Conservation (phyloP, 345 rosid species). For the Diplotaxis tenuifolia region DNA sequence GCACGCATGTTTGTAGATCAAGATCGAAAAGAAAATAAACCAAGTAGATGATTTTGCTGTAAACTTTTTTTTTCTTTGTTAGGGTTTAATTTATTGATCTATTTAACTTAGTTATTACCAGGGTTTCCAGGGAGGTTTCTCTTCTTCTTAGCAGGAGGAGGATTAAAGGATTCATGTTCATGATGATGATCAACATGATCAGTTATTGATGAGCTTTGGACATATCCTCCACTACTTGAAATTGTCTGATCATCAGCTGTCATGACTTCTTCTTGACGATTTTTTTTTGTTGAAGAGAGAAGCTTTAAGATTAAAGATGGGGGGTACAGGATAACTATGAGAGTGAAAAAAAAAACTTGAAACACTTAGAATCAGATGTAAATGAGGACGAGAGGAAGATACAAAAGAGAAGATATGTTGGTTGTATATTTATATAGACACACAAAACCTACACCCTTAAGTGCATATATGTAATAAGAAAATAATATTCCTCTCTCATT, state of each 20-base stretch:
- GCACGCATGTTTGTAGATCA: conserved; percentile 22
- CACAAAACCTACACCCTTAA: neutral
- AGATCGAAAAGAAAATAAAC: conserved; percentile 5
- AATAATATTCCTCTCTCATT: neutral
- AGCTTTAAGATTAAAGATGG: neutral
- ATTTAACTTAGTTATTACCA: conserved; percentile 41
- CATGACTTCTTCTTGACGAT: conserved; percentile 21
- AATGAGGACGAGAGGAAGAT: conserved; percentile 19
- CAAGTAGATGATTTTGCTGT: conserved; percentile 3
- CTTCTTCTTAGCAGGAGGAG: conserved; percentile 69
- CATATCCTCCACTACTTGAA: conserved; percentile 31
- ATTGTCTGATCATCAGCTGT: conserved; percentile 30
- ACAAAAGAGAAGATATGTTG: conserved; percentile 24
- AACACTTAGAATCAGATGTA: conserved; percentile 8
- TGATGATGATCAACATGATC: conserved; percentile 30
- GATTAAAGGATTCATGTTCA: conserved; percentile 35
- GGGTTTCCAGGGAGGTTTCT: conserved; percentile 97
- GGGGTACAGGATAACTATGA: neutral
- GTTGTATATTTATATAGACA: conserved; percentile 25
- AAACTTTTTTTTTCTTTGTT: neutral
- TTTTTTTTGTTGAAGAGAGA: conserved; percentile 15
- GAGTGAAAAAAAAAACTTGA: neutral
- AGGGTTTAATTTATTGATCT: conserved; percentile 21
- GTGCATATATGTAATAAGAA: neutral
- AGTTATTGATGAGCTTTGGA: conserved; percentile 29